Conservation (phyloP, 176 grass and related monocot species). For the Zea mays region Zm-B73-REFERENCE-NAM-5.0 NC_050103.1:16044501-16045000, state of each 20-base stretch:
- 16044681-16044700: slow-evolving; percentile 17
- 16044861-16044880: background rate
- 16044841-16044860: background rate
- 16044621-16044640: slow-evolving; percentile 37
- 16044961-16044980: background rate
- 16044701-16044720: background rate
- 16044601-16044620: slow-evolving; percentile 99
- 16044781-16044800: background rate
- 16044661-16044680: slow-evolving; percentile 14
- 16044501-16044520: slow-evolving; percentile 43
- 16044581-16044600: slow-evolving; percentile 95
- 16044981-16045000: background rate
- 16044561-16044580: slow-evolving; percentile 92
- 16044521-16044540: slow-evolving; percentile 39
- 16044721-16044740: background rate
- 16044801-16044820: background rate
- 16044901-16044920: background rate
- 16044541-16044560: slow-evolving; percentile 99
- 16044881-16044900: background rate
- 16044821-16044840: background rate
- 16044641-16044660: background rate
- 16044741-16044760: slow-evolving; percentile 4
- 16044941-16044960: too few species aligned
- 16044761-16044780: background rate
- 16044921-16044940: too few species aligned